These are phyloP conservation scores for Niveomyces coronatus DNA, from an alignment of 2,329 filamentous ascomycete genomes.

Conservation along the genomic window DNA sequence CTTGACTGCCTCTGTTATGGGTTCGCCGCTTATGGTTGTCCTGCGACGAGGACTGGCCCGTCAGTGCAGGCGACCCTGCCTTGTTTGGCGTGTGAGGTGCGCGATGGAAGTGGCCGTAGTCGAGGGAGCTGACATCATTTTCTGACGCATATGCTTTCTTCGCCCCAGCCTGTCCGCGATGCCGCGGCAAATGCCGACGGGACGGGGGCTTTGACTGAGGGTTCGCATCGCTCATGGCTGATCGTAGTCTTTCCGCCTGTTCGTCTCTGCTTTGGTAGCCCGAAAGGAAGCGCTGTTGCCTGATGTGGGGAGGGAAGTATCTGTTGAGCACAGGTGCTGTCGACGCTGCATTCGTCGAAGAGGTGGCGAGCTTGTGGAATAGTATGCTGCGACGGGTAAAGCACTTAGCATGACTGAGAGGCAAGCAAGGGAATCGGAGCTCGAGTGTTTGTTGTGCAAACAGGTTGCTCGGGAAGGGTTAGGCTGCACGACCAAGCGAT, in stretches of 20 bases:
- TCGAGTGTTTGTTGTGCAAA: conserved; percentile 3
- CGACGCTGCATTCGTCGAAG: too few species aligned
- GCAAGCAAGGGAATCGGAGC: conserved; percentile 1
- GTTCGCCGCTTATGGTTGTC: conserved; percentile 18
- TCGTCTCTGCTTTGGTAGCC: too few species aligned
- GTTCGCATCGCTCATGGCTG: conserved; percentile 23
- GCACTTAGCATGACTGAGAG: conserved; percentile 5
- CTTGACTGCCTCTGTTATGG: conserved; percentile 21
- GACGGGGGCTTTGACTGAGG: conserved; percentile 25
- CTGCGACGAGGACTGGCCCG: conserved; percentile 15
- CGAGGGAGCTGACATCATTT: conserved; percentile 33
- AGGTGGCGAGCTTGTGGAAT: neutral
- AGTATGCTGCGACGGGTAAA: conserved; percentile 1
- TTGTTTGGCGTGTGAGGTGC: conserved; percentile 39
- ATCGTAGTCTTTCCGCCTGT: neutral
- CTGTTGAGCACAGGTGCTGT: too few species aligned
- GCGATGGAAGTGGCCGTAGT: conserved; percentile 23
- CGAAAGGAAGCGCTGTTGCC: too few species aligned
- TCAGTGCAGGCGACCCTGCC: conserved; percentile 24
- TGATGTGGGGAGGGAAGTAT: too few species aligned
- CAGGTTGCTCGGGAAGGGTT: too few species aligned
- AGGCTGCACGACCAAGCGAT: too few species aligned
- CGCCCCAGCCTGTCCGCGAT: conserved; percentile 28
- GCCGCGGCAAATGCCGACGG: conserved; percentile 28
- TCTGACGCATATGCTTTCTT: conserved; percentile 51